Percentiles rank a stretch among this genome's conserved stretches.
phyloP scores from a whole-genome alignment of 768 basidiomycete species.

The Pleurotus citrinopileatus region DNA sequence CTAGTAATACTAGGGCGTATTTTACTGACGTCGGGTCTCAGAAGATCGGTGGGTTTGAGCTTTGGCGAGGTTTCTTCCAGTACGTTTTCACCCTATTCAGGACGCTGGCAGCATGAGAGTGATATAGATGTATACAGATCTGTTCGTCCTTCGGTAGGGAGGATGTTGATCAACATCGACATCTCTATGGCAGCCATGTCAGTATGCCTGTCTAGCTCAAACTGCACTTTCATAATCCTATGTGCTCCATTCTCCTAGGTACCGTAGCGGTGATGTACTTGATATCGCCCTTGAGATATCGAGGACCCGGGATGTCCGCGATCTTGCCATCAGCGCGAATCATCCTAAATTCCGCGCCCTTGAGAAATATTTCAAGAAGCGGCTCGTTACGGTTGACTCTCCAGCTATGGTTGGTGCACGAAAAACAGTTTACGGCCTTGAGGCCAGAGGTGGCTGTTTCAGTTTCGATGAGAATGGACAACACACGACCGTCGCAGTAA shows the following conservation, averaged over 20 bases:
- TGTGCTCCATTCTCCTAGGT: slow-evolving; percentile 4
- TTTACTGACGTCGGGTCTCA: slow-evolving; percentile 33
- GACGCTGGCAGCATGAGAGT: no score
- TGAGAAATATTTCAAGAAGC: slow-evolving; percentile 34
- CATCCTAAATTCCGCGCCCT: slow-evolving; percentile 27
- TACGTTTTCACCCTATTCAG: slow-evolving; percentile 26
- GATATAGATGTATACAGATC: slow-evolving; percentile 34
- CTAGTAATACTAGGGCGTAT: slow-evolving; percentile 44
- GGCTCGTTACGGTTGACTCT: slow-evolving; percentile 29
- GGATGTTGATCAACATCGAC: slow-evolving; percentile 45
- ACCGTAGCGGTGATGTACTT: slow-evolving; percentile 6
- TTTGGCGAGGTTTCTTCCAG: slow-evolving; percentile 52
- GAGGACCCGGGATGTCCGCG: slow-evolving; percentile 21
- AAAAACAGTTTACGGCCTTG: slow-evolving; percentile 35
- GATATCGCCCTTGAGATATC: slow-evolving; percentile 30
- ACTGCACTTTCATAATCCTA: no score
- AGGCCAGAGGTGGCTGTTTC: slow-evolving; percentile 33
- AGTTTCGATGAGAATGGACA: slow-evolving; percentile 35
- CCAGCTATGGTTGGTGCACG: slow-evolving; percentile 16
- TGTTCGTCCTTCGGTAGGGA: slow-evolving; percentile 38
- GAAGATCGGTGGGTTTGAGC: slow-evolving; percentile 30
- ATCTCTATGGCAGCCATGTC: slow-evolving; percentile 45
- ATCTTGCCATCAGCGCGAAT: slow-evolving; percentile 23
- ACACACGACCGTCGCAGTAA: slow-evolving; percentile 38
- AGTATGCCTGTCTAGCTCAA: no score